Conservation (phyloP, 768 basidiomycete species). For the Termitomyces sp. region DNA sequence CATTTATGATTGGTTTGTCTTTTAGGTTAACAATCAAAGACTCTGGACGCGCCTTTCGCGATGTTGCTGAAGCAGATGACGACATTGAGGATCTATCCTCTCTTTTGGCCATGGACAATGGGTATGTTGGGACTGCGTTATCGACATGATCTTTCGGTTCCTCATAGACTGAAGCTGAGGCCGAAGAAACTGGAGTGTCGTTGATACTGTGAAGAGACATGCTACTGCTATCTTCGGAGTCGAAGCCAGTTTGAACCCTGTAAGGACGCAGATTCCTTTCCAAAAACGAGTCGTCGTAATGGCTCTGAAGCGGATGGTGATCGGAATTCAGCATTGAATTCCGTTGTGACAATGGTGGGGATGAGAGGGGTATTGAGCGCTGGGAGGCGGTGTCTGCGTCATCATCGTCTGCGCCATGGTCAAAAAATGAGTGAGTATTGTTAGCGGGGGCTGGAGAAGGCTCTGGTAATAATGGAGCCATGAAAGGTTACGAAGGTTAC, state of each 20-base stretch:
- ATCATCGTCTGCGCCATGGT: slow-evolving; percentile 33
- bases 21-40: slow-evolving; percentile 63
- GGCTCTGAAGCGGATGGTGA: slow-evolving; percentile 8
- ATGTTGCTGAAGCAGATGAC: slow-evolving; percentile 61
- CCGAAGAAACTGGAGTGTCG: slow-evolving; percentile 49
- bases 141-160: slow-evolving; percentile 26
- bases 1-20: slow-evolving; percentile 63
- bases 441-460: slow-evolving; percentile 25
- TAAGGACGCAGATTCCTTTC: slow-evolving; percentile 40
- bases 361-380: slow-evolving; percentile 70
- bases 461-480: slow-evolving; percentile 24
- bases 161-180: slow-evolving; percentile 41
- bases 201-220: slow-evolving; percentile 37
- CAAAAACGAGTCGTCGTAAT: slow-evolving; percentile 19
- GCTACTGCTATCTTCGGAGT: slow-evolving; percentile 51
- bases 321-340: slow-evolving; percentile 23
- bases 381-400: slow-evolving; percentile 79
- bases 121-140: slow-evolving; percentile 45
- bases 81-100: slow-evolving; percentile 51
- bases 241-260: slow-evolving; percentile 48
- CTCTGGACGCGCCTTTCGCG: slow-evolving; percentile 73
- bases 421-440: slow-evolving; percentile 22
- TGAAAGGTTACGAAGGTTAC: slow-evolving; percentile 5
- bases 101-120: slow-evolving; percentile 41
- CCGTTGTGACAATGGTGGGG: slow-evolving; percentile 51